phyloP scores from a whole-genome alignment of 2,329 filamentous ascomycete species.

The Cytospora chrysosperma region DNA sequence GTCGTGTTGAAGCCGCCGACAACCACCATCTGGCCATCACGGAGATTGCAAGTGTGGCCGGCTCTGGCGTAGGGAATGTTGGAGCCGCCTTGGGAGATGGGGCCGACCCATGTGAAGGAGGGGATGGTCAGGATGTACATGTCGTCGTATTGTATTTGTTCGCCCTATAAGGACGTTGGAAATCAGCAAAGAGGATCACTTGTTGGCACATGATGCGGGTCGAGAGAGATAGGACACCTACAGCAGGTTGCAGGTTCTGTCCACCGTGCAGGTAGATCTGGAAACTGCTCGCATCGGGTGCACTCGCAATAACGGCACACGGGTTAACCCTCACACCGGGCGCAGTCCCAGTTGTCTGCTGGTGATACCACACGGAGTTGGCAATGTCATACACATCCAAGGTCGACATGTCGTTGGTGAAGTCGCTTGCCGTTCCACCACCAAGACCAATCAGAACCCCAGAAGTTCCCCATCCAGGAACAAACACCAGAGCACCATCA shows the following conservation, averaged over 20 bases:
- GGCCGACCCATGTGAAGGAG: conserved; percentile 71
- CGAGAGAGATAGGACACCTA: conserved; percentile 28
- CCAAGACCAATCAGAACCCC: conserved; percentile 72
- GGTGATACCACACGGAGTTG: conserved; percentile 70
- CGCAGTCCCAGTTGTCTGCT: conserved; percentile 62
- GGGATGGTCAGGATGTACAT: conserved; percentile 75
- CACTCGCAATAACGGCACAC: conserved; percentile 67
- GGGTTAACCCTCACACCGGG: conserved; percentile 69
- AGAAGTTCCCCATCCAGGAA: conserved; percentile 70
- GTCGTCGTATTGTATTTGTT: conserved; percentile 63
- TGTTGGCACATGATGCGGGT: background rate
- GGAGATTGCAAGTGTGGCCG: conserved; percentile 68
- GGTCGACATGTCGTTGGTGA: conserved; percentile 52
- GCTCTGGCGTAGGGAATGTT: conserved; percentile 59
- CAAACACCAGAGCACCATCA: conserved; percentile 69
- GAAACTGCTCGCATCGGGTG: conserved; percentile 70
- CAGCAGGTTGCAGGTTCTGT: conserved; percentile 67
- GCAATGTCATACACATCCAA: conserved; percentile 77
- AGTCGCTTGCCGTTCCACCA: conserved; percentile 65
- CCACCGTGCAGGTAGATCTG: conserved; percentile 79
- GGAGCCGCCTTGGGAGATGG: conserved; percentile 47
- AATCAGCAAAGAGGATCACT: conserved; percentile 8
- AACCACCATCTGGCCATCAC: conserved; percentile 69
- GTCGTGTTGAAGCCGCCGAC: conserved; percentile 67
- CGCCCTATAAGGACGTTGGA: conserved; percentile 32